Conservation (phyloP, 148 eudicot species). For the Chenopodium berlandieri region DNA sequence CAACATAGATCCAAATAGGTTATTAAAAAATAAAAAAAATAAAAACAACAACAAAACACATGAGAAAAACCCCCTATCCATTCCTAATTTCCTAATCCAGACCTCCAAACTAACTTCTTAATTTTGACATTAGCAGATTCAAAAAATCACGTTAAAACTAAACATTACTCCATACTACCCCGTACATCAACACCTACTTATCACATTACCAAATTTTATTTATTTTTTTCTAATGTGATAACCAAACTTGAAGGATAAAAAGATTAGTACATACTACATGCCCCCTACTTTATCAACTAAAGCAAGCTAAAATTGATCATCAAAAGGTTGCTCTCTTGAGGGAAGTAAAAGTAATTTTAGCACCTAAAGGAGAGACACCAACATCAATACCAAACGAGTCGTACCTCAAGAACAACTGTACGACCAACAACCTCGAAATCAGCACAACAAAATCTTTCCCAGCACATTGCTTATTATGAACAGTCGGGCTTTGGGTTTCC, state of each 20-base stretch:
- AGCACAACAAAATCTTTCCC: constrained; percentile 89
- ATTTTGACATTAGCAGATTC: neutral
- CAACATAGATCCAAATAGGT: too few species aligned
- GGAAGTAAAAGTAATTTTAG: constrained; percentile 59
- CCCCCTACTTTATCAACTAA: neutral
- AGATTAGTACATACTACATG: neutral
- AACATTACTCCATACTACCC: too few species aligned
- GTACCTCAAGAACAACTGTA: constrained; percentile 67
- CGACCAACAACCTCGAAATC: constrained; percentile 61
- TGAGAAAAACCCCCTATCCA: neutral
- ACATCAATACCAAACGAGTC: constrained; percentile 87
- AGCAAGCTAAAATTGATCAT: neutral
- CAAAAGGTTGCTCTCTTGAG: constrained; percentile 62
- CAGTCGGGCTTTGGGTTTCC: constrained; percentile 54
- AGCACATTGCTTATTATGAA: constrained; percentile 82
- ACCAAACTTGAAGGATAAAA: too few species aligned
- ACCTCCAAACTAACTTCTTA: neutral
- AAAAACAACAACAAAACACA: neutral
- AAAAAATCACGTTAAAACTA: neutral
- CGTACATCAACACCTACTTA: neutral
- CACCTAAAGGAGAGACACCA: constrained; percentile 56
- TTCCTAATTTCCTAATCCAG: too few species aligned
- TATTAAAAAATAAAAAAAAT: too few species aligned
- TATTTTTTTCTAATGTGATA: neutral
- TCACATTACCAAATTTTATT: neutral